A percentile compares a stretch with the other conserved stretches of the same genome.
Conservation (phyloP, 306 rosid genomes). For the Cucurbita ficifolia region DNA sequence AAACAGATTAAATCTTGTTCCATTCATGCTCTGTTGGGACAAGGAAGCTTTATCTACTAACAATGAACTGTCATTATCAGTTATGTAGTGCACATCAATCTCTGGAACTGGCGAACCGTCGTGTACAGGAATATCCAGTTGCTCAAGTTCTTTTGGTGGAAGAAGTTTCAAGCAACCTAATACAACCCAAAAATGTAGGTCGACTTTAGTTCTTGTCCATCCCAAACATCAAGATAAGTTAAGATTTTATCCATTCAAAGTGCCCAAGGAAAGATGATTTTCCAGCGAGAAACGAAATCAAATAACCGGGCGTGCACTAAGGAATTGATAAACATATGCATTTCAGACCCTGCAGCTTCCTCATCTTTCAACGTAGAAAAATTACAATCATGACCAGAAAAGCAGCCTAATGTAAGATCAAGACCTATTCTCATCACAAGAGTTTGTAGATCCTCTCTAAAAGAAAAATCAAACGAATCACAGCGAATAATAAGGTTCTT, state of each 20-base stretch:
- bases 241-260: background rate
- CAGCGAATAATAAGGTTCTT: background rate
- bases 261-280: background rate
- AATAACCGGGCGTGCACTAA: background rate
- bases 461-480: background rate
- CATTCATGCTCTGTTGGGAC: conserved; percentile 28
- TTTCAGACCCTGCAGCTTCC: background rate
- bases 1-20: conserved; percentile 54
- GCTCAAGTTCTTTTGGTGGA: conserved; percentile 73
- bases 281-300: background rate
- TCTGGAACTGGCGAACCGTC: conserved; percentile 29
- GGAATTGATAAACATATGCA: background rate
- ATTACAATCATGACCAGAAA: background rate
- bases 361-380: background rate
- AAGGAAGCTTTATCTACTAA: conserved; percentile 21
- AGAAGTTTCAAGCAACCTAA: conserved; percentile 79
- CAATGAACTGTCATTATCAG: conserved; percentile 28
- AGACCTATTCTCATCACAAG: background rate
- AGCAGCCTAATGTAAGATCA: background rate
- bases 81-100: conserved; percentile 29
- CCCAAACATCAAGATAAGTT: background rate
- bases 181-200: conserved; percentile 12
- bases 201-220: background rate
- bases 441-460: background rate
- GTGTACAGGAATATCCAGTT: conserved; percentile 37